Conservation (phyloP, 768 basidiomycete genomes). For the Xerocomus brunneocitrinus region DNA sequence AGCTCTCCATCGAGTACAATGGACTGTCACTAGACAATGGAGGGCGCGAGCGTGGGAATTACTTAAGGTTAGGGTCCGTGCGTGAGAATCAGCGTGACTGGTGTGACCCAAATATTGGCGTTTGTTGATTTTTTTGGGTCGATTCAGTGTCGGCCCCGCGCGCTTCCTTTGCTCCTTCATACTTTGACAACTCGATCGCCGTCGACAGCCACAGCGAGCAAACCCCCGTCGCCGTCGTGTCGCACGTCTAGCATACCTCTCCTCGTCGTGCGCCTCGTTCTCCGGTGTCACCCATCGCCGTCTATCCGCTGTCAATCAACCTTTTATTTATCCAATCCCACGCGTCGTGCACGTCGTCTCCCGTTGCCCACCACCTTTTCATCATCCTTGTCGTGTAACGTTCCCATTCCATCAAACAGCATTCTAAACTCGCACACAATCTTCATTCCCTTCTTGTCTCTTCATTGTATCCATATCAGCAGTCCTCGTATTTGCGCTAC, state of each 20-base stretch:
- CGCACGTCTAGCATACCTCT: constrained; percentile 26
- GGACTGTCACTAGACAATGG: constrained; percentile 15
- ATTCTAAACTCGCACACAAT: constrained; percentile 24
- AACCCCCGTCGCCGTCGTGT: constrained; percentile 38
- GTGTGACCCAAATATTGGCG: constrained; percentile 38
- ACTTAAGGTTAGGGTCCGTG: constrained; percentile 43
- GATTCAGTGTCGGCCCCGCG: constrained; percentile 42
- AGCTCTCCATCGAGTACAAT: constrained; percentile 1
- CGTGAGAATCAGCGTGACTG: constrained; percentile 34
- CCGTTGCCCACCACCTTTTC: constrained; percentile 15
- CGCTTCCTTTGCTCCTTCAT: constrained; percentile 43
- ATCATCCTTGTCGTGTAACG: constrained; percentile 25
- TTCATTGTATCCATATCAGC: constrained; percentile 44
- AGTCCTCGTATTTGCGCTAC: constrained; percentile 33
- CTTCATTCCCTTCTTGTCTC: constrained; percentile 24
- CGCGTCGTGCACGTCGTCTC: constrained; percentile 46
- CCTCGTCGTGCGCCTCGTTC: constrained; percentile 17
- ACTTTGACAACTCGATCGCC: constrained; percentile 45
- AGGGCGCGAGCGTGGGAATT: constrained; percentile 29
- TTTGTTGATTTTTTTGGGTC: constrained; percentile 37
- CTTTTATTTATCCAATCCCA: constrained; percentile 36
- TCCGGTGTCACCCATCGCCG: constrained; percentile 23
- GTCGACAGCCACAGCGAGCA: constrained; percentile 44
- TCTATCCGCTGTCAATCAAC: constrained; percentile 19
- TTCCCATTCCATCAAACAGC: constrained; percentile 26